Conservation (phyloP, 805 yeast genomes). For the Wickerhamomyces kurtzmanii region DNA sequence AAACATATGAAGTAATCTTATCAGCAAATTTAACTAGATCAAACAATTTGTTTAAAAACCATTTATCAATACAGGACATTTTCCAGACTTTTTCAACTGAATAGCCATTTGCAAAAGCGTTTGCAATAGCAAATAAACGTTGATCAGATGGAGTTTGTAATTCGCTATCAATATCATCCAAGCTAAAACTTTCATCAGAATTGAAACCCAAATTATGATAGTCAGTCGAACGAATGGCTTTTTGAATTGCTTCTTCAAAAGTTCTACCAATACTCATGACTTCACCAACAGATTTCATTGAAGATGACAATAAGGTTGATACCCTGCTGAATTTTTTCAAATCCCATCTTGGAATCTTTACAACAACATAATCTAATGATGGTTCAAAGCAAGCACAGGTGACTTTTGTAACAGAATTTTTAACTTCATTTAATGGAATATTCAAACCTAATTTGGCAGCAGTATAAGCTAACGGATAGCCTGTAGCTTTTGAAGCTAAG, state of each 20-base stretch:
- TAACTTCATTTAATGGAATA: constrained; percentile 84
- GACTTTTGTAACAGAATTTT: constrained; percentile 86
- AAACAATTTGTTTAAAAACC: constrained; percentile 87
- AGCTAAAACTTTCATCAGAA: constrained; percentile 63
- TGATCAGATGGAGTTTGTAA: constrained; percentile 96
- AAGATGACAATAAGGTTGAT: constrained; percentile 74
- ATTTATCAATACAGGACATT: constrained; percentile 85
- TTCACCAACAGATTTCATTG: constrained; percentile 99
- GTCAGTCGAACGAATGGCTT: constrained; percentile 94
- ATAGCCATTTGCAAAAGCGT: constrained; percentile 83
- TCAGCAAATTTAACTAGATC: constrained; percentile 66
- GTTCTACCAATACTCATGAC: constrained; percentile 98
- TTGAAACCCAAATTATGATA: constrained; percentile 93
- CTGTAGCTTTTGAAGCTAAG: constrained; percentile 96
- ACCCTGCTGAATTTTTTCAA: constrained; percentile 92
- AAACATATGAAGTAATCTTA: constrained; percentile 45
- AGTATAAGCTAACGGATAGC: constrained; percentile 95
- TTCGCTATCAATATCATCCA: constrained; percentile 87
- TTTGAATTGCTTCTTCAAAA: constrained; percentile 95
- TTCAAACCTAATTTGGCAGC: constrained; percentile 95
- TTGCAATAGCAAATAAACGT: constrained; percentile 92
- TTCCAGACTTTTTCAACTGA: constrained; percentile 88
- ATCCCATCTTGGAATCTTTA: constrained; percentile 99
- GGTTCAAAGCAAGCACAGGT: constrained; percentile 98
- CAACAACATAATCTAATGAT: constrained; percentile 91